phyloP scores from a whole-genome alignment of 805 yeast genomes.

The Candida glaebosa region DNA sequence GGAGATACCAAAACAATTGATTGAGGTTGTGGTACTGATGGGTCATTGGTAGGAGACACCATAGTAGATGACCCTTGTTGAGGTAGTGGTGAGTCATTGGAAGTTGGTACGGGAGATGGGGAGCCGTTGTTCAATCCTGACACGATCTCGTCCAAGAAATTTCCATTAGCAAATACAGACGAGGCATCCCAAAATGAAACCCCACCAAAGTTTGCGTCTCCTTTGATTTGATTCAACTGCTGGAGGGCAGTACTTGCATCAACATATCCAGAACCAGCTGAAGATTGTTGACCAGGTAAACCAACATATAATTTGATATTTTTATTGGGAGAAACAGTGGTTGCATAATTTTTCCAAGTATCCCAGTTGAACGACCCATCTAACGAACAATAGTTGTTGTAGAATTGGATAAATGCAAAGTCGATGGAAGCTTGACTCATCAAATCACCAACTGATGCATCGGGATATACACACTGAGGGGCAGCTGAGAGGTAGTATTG shows the following conservation, averaged over 20 bases:
- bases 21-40: background rate
- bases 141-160: slow-evolving; percentile 1
- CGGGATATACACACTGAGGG: slow-evolving; percentile 91
- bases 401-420: slow-evolving; percentile 83
- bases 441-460: slow-evolving; percentile 41
- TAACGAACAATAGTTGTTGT: slow-evolving; percentile 76
- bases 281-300: slow-evolving; percentile 56
- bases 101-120: background rate
- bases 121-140: background rate
- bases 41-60: background rate
- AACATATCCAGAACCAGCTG: slow-evolving; percentile 54
- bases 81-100: background rate
- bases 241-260: slow-evolving; percentile 15
- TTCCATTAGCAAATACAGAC: slow-evolving; percentile 18
- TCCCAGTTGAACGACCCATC: slow-evolving; percentile 54
- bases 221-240: slow-evolving; percentile 14
- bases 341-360: slow-evolving; percentile 69
- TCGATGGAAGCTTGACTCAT: slow-evolving; percentile 59
- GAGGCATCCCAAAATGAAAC: slow-evolving; percentile 37
- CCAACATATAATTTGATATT: slow-evolving; percentile 72
- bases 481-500: slow-evolving; percentile 79
- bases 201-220: slow-evolving; percentile 31
- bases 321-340: slow-evolving; percentile 55
- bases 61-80: background rate
- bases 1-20: no score